Conservation (phyloP, 169 alveolate species). For the Miamiensis avidus region DNA sequence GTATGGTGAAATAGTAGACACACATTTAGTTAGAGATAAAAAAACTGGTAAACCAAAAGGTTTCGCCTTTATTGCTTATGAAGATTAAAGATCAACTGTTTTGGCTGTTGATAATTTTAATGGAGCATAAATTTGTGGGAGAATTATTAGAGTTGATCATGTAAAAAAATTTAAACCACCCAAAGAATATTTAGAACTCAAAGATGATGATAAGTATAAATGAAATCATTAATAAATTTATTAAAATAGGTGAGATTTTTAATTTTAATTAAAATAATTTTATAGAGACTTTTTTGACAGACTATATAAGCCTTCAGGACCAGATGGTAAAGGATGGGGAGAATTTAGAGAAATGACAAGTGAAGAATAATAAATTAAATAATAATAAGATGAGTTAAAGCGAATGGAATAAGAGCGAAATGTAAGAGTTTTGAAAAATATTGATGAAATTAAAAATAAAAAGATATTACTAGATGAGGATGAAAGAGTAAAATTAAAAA, state of each 20-base stretch:
- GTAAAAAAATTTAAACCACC: constrained; percentile 90
- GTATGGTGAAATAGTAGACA: constrained; percentile 91
- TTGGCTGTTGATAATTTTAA: constrained; percentile 99
- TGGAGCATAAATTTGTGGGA: constrained; percentile 89
- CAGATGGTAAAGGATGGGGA: constrained; percentile 93
- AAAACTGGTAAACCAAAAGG: constrained; percentile 96
- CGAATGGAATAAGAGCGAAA: constrained; percentile 22
- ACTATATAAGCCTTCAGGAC: constrained; percentile 85
- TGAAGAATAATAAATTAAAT: constrained; percentile 57
- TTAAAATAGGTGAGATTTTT: too few species aligned
- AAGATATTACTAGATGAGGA: constrained; percentile 56
- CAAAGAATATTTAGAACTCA: constrained; percentile 67
- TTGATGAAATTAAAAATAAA: constrained; percentile 37
- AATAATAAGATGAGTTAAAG: constrained; percentile 30
- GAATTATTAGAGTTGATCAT: constrained; percentile 95
- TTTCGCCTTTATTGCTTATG: constrained; percentile 96
- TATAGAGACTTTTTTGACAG: constrained; percentile 44
- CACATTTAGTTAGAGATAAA: constrained; percentile 93
- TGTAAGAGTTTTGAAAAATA: constrained; percentile 43
- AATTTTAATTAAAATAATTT: too few species aligned
- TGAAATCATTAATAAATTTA: too few species aligned
- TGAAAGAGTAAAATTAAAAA: constrained; percentile 50
- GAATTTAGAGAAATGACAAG: constrained; percentile 69
- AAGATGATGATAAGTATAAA: constrained; percentile 47
- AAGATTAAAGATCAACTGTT: constrained; percentile 97